phyloP scores from a whole-genome alignment of 2,329 filamentous ascomycete species.

The Nemania abortiva region DNA sequence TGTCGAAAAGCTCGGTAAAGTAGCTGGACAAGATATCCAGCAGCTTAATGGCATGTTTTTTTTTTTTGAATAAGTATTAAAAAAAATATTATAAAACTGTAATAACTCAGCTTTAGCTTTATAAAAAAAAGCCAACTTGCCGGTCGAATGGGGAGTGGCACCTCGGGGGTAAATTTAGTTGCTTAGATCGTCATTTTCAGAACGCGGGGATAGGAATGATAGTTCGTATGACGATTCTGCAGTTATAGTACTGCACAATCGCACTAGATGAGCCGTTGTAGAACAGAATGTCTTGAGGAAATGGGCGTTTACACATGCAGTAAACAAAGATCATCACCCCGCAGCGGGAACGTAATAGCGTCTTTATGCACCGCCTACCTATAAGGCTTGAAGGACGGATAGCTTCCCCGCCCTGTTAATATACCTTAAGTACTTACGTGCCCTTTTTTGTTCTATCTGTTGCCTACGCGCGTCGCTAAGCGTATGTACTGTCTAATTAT shows the following conservation, averaged over 20 bases:
- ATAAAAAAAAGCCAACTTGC: constrained; percentile 72
- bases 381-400: too few species aligned
- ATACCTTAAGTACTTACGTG: too few species aligned
- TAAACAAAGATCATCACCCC: constrained; percentile 22
- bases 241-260: not conserved
- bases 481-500: too few species aligned
- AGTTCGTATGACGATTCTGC: not conserved
- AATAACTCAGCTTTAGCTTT: constrained; percentile 45
- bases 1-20: constrained; percentile 73
- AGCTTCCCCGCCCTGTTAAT: too few species aligned
- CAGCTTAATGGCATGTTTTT: constrained; percentile 75
- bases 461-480: too few species aligned
- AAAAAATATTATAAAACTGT: constrained; percentile 81
- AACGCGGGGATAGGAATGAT: constrained; percentile 3
- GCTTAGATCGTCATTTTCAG: constrained; percentile 76
- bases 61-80: constrained; percentile 78
- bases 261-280: not conserved
- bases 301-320: not conserved
- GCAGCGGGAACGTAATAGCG: constrained; percentile 19
- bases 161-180: constrained; percentile 79
- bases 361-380: not conserved
- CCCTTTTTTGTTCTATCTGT: too few species aligned
- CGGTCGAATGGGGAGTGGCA: constrained; percentile 78
- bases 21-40: constrained; percentile 76
- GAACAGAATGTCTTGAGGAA: not conserved